A percentile compares a stretch with the other conserved stretches of the same genome.
phyloP scores from a whole-genome alignment of 805 yeast species.

The Saccharomyces paradoxus region DNA sequence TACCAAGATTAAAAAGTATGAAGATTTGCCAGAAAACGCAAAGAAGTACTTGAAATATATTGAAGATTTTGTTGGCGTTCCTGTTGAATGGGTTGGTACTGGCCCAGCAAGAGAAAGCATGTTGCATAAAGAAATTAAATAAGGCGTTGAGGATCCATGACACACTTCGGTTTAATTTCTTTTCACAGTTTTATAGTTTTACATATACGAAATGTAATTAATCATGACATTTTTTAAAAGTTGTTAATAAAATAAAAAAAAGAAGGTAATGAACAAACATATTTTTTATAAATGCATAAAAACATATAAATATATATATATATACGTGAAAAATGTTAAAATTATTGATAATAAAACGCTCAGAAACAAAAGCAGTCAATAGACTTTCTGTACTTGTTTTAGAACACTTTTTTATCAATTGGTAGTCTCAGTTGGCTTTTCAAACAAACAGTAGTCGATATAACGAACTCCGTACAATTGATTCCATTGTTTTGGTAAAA shows the following conservation, averaged over 20 bases:
- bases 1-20: conserved; percentile 58
- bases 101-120: conserved; percentile 95
- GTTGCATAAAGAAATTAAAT: conserved; percentile 47
- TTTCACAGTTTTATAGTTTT: background rate
- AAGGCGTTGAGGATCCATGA: background rate
- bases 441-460: conserved; percentile 44
- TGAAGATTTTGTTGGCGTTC: conserved; percentile 76
- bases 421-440: conserved; percentile 12
- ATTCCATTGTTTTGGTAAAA: conserved; percentile 11
- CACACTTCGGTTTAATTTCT: background rate
- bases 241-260: background rate
- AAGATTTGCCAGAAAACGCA: conserved; percentile 82
- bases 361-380: background rate
- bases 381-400: background rate
- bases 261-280: background rate
- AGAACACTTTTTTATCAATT: background rate
- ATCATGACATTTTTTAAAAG: background rate
- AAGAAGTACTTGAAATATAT: conserved; percentile 75
- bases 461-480: conserved; percentile 33
- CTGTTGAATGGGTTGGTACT: conserved; percentile 95
- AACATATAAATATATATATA: background rate
- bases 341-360: background rate
- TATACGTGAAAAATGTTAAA: background rate
- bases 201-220: background rate
- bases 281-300: background rate